Percentiles rank a stretch among this genome's conserved stretches.
phyloP scores from a whole-genome alignment of 1,284 basidiomycete genomes.

The Pascua sp. region DNA sequence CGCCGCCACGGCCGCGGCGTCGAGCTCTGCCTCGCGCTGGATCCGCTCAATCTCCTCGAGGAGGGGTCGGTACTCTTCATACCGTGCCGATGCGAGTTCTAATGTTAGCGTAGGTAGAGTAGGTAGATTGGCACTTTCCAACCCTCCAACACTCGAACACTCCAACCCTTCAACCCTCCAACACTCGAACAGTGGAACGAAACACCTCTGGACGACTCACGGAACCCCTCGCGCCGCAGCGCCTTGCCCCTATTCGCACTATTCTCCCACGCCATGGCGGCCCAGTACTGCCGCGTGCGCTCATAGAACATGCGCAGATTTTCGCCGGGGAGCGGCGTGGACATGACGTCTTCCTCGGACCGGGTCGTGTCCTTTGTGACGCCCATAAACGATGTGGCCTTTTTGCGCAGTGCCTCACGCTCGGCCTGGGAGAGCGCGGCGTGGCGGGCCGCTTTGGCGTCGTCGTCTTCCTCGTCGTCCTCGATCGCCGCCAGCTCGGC shows the following conservation, averaged over 20 bases:
- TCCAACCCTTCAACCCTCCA: too few species aligned
- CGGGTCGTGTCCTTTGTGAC: constrained; percentile 63
- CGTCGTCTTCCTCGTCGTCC: constrained; percentile 35
- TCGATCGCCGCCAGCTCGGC: constrained; percentile 34
- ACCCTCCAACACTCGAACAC: too few species aligned
- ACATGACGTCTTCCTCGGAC: constrained; percentile 68
- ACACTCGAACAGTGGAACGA: too few species aligned
- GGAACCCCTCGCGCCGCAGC: constrained; percentile 72
- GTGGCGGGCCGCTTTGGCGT: constrained; percentile 23
- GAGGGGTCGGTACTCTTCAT: constrained; percentile 68
- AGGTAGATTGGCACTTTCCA: too few species aligned
- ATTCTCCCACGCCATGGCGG: constrained; percentile 61
- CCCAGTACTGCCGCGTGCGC: constrained; percentile 75
- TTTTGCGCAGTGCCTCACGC: constrained; percentile 56
- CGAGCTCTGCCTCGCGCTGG: constrained; percentile 76
- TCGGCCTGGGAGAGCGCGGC: constrained; percentile 26
- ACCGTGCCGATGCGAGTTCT: constrained; percentile 18
- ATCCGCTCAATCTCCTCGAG: constrained; percentile 79
- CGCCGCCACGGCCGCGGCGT: constrained; percentile 69
- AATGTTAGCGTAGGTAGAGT: too few species aligned
- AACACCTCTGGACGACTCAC: too few species aligned
- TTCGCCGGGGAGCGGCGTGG: constrained; percentile 85
- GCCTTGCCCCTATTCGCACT: constrained; percentile 71
- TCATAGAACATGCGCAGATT: constrained; percentile 80
- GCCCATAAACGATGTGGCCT: constrained; percentile 70